Conservation (phyloP, 2,329 filamentous ascomycete species). For the Ambrosiella beaveri region DNA sequence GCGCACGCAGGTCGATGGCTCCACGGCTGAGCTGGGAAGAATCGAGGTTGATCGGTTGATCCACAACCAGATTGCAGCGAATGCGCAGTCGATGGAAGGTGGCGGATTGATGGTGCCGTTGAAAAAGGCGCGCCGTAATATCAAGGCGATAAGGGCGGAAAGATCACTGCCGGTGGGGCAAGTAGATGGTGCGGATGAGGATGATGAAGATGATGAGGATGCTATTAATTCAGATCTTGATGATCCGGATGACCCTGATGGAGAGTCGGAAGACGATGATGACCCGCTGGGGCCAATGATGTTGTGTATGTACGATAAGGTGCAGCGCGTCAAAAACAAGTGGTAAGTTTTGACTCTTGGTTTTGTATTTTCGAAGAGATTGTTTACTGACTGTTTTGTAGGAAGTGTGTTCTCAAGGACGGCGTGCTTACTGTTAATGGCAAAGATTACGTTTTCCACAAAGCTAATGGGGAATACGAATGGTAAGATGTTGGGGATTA, state of each 20-base stretch:
- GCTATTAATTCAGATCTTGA: conserved; percentile 98
- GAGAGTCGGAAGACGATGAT: conserved; percentile 75
- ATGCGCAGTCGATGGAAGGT: conserved; percentile 53
- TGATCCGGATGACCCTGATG: conserved; percentile 71
- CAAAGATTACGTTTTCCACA: conserved; percentile 96
- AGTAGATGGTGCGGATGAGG: conserved; percentile 38
- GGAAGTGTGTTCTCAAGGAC: conserved; percentile 97
- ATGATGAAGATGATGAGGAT: conserved; percentile 61
- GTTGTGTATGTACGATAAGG: conserved; percentile 99
- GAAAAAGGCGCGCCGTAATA: conserved; percentile 28
- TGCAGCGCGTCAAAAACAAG: conserved; percentile 98
- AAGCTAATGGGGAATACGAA: conserved; percentile 92
- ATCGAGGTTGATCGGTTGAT: conserved; percentile 52
- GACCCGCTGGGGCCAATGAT: conserved; percentile 77
- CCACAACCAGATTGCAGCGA: conserved; percentile 47
- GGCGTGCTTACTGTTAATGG: conserved; percentile 85
- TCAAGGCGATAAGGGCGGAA: conserved; percentile 3
- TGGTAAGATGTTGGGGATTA: conserved; percentile 42
- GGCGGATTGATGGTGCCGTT: conserved; percentile 61
- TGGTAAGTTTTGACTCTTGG: conserved; percentile 37
- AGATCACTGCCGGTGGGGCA: conserved; percentile 32
- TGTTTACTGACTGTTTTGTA: conserved; percentile 20
- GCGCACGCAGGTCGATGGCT: conserved; percentile 35
- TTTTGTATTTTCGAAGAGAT: neutral
- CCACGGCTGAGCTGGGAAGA: conserved; percentile 37